A percentile compares a stretch with the other conserved stretches of the same genome.
Conservation (phyloP, 2,329 filamentous ascomycete species). For the Tolypocladium ophioglossoides region DNA sequence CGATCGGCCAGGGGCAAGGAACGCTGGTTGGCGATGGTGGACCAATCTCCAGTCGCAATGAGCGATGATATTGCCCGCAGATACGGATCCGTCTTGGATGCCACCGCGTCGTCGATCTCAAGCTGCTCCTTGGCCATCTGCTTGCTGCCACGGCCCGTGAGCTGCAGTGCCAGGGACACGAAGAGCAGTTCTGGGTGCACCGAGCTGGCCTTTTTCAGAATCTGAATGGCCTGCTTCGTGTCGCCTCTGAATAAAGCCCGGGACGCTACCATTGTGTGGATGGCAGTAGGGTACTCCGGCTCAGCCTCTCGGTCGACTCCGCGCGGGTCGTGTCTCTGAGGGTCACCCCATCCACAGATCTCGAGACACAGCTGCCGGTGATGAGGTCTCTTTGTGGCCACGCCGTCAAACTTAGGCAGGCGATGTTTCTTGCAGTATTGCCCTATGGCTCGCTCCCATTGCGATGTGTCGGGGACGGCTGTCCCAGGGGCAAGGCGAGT, state of each 20-base stretch:
- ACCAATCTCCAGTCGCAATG: conserved; percentile 69
- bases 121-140: conserved; percentile 36
- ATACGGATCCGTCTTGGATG: conserved; percentile 63
- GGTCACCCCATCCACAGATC: conserved; percentile 63
- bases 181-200: conserved; percentile 56
- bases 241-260: conserved; percentile 66
- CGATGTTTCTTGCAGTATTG: conserved; percentile 52
- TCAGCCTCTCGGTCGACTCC: conserved; percentile 30
- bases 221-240: conserved; percentile 55
- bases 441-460: conserved; percentile 53
- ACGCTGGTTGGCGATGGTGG: conserved; percentile 58
- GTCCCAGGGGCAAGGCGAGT: conserved; percentile 36
- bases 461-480: conserved; percentile 33
- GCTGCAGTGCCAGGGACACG: conserved; percentile 54
- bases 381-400: conserved; percentile 52
- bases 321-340: conserved; percentile 31
- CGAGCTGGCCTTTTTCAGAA: conserved; percentile 57
- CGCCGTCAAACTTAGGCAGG: conserved; percentile 53
- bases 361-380: conserved; percentile 67
- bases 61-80: conserved; percentile 69
- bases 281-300: conserved; percentile 39
- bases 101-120: conserved; percentile 47
- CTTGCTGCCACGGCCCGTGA: conserved; percentile 41
- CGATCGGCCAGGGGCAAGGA: conserved; percentile 67
- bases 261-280: conserved; percentile 65